Evolutionary conservation across 345 rosid species (phyloP).

Genomic region (Citrus inodora): DNA sequence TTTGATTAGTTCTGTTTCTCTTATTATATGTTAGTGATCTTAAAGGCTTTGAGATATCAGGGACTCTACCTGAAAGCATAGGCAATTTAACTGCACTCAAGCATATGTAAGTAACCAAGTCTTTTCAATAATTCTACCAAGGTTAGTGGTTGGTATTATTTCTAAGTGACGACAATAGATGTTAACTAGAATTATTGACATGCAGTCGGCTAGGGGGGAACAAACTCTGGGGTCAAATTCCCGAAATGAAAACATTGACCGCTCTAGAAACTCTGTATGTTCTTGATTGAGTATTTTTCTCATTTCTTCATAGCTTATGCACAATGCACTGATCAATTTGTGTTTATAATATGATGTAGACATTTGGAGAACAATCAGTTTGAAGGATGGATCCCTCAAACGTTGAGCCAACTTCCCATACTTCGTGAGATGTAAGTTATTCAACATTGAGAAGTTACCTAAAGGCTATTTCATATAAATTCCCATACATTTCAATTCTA

Average conservation of each 20-base stretch:
- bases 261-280: slow-evolving; percentile 65
- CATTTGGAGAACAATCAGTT: slow-evolving; percentile 77
- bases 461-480: neutral
- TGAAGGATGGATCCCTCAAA: slow-evolving; percentile 61
- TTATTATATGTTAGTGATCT: slow-evolving; percentile 51
- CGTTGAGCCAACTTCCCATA: slow-evolving; percentile 45
- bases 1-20: slow-evolving; percentile 14
- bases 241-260: slow-evolving; percentile 47
- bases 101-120: slow-evolving; percentile 52
- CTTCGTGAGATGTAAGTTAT: slow-evolving; percentile 58
- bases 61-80: slow-evolving; percentile 48
- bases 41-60: slow-evolving; percentile 54
- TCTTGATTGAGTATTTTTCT: neutral
- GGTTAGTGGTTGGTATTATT: neutral
- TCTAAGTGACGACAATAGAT: neutral
- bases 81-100: slow-evolving; percentile 55
- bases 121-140: neutral
- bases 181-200: slow-evolving; percentile 11
- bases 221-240: slow-evolving; percentile 62
- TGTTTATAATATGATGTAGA: slow-evolving; percentile 31
- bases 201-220: slow-evolving; percentile 77
- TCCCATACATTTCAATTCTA: neutral
- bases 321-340: slow-evolving; percentile 3
- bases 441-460: neutral
- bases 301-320: neutral